Percentiles rank a stretch among this genome's conserved stretches.
phyloP scores from a whole-genome alignment of 2,329 filamentous ascomycete species.

The Thelonectria olida region DNA sequence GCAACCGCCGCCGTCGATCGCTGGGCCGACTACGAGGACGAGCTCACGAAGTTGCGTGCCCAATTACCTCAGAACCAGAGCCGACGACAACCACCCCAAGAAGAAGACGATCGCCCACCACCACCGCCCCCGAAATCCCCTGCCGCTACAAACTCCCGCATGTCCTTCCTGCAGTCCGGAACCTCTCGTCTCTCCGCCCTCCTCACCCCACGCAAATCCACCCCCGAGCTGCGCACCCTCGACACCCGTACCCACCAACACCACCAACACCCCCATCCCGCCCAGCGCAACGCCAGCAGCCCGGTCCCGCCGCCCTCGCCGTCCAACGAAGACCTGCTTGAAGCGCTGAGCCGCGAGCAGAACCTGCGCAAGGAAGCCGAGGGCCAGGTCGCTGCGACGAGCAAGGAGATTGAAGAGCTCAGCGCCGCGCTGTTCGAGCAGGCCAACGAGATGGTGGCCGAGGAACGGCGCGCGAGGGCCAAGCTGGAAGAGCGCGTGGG shows the following conservation, averaged over 20 bases:
- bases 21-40: conserved; percentile 84
- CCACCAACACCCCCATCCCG: background rate
- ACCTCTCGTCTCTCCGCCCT: conserved; percentile 57
- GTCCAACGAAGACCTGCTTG: conserved; percentile 63
- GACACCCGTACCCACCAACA: conserved; percentile 29
- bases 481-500: conserved; percentile 76
- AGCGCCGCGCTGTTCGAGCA: conserved; percentile 80
- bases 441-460: conserved; percentile 88
- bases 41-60: conserved; percentile 69
- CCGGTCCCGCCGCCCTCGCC: conserved; percentile 34
- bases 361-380: conserved; percentile 74
- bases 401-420: conserved; percentile 80
- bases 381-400: conserved; percentile 69
- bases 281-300: conserved; percentile 29
- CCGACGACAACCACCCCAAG: conserved; percentile 19
- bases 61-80: conserved; percentile 40
- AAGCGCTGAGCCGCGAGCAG: conserved; percentile 73
- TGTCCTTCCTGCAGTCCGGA: conserved; percentile 57
- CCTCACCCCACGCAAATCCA: conserved; percentile 58
- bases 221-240: conserved; percentile 39
- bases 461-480: conserved; percentile 75
- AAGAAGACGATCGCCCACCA: conserved; percentile 27
- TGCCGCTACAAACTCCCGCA: conserved; percentile 42
- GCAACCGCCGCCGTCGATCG: conserved; percentile 70
- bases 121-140: conserved; percentile 36